Evolutionary conservation across 768 basidiomycete species (phyloP), one percentile per base, ranked within the genome.

Genomic region (Sistotremastrum suecicum): DNA sequence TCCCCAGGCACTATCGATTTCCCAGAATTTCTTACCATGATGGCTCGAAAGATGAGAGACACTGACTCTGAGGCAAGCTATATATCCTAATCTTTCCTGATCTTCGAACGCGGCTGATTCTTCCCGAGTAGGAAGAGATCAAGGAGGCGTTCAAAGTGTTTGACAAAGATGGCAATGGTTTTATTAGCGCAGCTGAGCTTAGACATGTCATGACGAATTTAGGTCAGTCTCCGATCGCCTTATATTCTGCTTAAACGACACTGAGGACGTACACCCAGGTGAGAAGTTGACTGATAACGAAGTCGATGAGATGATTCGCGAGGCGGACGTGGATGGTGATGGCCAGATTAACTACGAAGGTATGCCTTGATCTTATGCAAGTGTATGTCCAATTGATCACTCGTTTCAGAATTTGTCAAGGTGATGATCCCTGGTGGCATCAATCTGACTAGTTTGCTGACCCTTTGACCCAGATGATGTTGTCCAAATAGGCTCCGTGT

Each of bases 101-200:
- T 20, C 20, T 20, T 20, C 20, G 20, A 20, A 20, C 20, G 20
- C 20, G 20, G 20, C 20, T 20, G 20, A 20, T 20, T 20, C 20
- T 20, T 20, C 20, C 20, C 20, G 20, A 20, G 20, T 20, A 20
- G 64, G 90, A 91, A 63, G 92, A 95, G 67, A 85, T 98, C 64
- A 80, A 78, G 61, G 87, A 92, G 70, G 94, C 94, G 29, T 98
- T 98, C 77, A 85, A 84, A 64, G 88, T 90, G 45, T 95, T 95
- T 56, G 92, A 97, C 66, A 91, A 88, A 75, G 88, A 97, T 58
- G 85, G 85, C 8, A 91, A 89, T 56, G 92, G 91, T 11, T 84
- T 71, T 58, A 95, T 97, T 65, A 81, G 73, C 34, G 77, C 84
- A 4, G 78, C 79, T 2, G 92, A 97, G 69, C 64, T 95, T 61